Evolutionary conservation across 2,329 filamentous ascomycete genomes (phyloP).

Genomic region (Ceratocystis cacaofunesta): DNA sequence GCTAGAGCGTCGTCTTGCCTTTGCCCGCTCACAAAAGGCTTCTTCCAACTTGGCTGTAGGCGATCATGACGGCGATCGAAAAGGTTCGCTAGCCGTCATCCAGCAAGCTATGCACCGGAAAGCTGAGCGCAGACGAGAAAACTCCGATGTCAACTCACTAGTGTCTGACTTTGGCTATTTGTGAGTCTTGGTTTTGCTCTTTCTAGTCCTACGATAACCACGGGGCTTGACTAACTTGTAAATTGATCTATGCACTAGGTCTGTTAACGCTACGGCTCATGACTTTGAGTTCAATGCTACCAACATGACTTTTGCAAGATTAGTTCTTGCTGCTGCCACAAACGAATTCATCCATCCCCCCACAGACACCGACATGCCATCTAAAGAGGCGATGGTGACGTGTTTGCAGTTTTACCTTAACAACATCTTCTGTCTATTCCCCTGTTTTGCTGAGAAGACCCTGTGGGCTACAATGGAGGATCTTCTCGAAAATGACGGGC

Average conservation of each 20-base stretch:
- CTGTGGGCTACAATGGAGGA: conserved; percentile 68
- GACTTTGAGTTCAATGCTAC: conserved; percentile 82
- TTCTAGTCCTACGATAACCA: neutral
- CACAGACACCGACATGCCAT: conserved; percentile 48
- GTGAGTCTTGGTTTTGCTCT: conserved; percentile 33
- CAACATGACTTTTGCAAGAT: conserved; percentile 81
- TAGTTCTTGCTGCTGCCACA: conserved; percentile 69
- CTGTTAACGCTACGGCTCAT: conserved; percentile 84
- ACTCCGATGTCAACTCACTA: conserved; percentile 76
- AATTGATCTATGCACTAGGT: conserved; percentile 33
- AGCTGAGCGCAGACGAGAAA: conserved; percentile 52
- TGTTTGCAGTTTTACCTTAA: conserved; percentile 73
- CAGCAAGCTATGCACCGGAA: conserved; percentile 49
- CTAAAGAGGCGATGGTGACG: conserved; percentile 27
- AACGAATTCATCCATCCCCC: conserved; percentile 56
- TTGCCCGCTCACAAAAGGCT: conserved; percentile 54
- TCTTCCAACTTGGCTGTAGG: conserved; percentile 42
- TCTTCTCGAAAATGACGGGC: conserved; percentile 55
- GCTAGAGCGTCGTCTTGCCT: conserved; percentile 62
- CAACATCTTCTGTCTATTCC: conserved; percentile 66
- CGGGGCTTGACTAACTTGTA: neutral
- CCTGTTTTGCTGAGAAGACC: conserved; percentile 66
- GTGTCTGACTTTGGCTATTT: conserved; percentile 89
- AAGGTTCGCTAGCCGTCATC: conserved; percentile 48
- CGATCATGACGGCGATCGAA: conserved; percentile 35